These are phyloP conservation scores for Rauvolfia tetraphylla DNA, from an alignment of 257 asterid genomes.

Conservation along the genomic window DNA sequence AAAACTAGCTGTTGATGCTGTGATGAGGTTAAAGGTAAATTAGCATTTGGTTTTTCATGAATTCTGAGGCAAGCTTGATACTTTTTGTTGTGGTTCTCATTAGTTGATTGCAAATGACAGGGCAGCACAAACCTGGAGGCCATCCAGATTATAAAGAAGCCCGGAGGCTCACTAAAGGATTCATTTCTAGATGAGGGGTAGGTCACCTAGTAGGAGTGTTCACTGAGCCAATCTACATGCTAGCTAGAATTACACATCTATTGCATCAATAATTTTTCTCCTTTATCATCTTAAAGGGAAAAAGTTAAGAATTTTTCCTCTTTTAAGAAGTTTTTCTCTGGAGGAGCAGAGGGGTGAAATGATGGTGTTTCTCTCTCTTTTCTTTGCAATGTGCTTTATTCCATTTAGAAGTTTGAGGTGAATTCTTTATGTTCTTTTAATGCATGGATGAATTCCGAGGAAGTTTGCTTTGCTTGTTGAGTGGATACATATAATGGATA, in stretches of 20 bases:
- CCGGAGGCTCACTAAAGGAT: slow-evolving; percentile 85
- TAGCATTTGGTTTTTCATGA: slow-evolving; percentile 12
- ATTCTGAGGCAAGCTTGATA: background rate
- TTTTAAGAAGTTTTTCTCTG: background rate
- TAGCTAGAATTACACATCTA: background rate
- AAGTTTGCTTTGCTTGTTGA: background rate
- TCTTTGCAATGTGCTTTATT: background rate
- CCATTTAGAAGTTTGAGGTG: background rate
- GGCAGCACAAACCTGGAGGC: slow-evolving; percentile 92
- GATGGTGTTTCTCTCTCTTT: background rate
- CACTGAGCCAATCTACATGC: background rate
- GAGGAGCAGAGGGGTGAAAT: background rate
- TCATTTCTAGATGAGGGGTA: slow-evolving; percentile 92
- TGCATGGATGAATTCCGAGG: background rate
- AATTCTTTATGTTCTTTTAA: background rate
- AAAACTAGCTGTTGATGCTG: slow-evolving; percentile 83
- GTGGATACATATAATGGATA: background rate
- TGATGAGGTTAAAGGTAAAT: slow-evolving; percentile 77
- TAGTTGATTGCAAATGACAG: slow-evolving; percentile 40
- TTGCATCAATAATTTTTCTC: background rate
- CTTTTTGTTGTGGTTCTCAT: slow-evolving; percentile 4
- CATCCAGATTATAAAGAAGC: slow-evolving; percentile 87
- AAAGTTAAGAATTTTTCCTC: background rate
- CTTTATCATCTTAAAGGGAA: background rate
- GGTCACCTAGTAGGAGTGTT: slow-evolving; percentile 9